Base-by-base conservation (phyloP, 106 monocot species). In the Acorus calamus region DNA sequence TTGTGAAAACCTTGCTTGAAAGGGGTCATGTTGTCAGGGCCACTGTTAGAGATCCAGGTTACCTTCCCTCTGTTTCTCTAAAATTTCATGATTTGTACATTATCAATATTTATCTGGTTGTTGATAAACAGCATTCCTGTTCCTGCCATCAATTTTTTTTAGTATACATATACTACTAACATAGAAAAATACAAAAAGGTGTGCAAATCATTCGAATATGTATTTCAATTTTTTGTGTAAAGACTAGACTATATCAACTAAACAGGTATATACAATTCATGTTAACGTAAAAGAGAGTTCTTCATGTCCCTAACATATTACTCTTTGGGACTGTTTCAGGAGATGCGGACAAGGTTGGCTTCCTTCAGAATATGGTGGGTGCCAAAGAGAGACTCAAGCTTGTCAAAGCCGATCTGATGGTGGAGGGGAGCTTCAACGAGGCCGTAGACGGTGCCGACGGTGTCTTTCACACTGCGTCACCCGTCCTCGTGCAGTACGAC, bases 381-480 rank as follows among this genome's bases (percentile, higher is more conserved):
- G 94, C 94, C 6, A 80, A 64, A 56, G 81, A 90, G 75, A 77
- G 86, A 68, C 80, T 94, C 1, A 81, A 62, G 68, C 66, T 94
- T 46, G 50, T 94, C 52, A 81, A 77, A 59, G 89, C 94, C 9
- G 86, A 94, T 72, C 84, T 94, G 13, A 61, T 68, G 75, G 80
- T 74, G 53, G 81, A 83, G 6, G 82, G 84, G 9, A 89, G 94
- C 84, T 94, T 94, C 53, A 86, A 89, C 47, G 71, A 73, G 4
- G 86, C 94, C 3, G 76, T 94, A 2, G 77, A 80, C 13, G 89
- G 89, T 5, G 89, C 73, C 2, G 86, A 89, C 60, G 94, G 94
- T n/a, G 94, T 94, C 58, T 89, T 89, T 77, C 94, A 94, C 76
- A 74, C 86, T 1, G 94, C 94, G 3, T 81, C 79, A 7, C 94